Evolutionary conservation across 2,329 filamentous ascomycete genomes (phyloP), one percentile per base, ranked within the genome.

Genomic region (Stagonosporopsis chrysanthemi): DNA sequence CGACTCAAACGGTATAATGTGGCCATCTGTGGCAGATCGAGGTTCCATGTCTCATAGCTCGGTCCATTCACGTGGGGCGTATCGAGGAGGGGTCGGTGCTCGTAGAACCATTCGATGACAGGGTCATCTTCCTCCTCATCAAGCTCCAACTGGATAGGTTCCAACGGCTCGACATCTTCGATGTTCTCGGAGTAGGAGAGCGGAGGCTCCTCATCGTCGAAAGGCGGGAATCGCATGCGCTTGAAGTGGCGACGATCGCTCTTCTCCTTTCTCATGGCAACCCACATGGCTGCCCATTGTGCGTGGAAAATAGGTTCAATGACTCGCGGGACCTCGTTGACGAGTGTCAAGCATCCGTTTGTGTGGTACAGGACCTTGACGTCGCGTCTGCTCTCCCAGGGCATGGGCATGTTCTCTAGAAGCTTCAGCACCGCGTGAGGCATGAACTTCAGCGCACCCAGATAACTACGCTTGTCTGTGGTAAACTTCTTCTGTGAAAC

Each of bases 281-380:
- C 89, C 95, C 95, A 99, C 95, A 99, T 99, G 52, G 94, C 96
- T 12, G 95, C 95, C 95, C 95, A 99, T 77, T 99, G 95, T 55
- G 95, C 95, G 75, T 97, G 93, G 78, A 96, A 99, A 4, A 99
- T 91, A 0, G 95, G 95, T 75, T 98, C 95, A 70, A 99, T 98
- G 52, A 99, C 96, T 69, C 96, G 87, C 14, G 96, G 95, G 6
- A 89, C 92, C 81, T 99, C 95, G 76, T 99, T 99, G 70, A 99
- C 96, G 53, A 99, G 81, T 1, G 95, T 99, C 78, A 99, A 79
- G 73, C 96, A 99, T 28, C 95, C 95, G 72, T 99, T 99, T 70
- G 98, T 93, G 74, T 99, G 95, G 77, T 99, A 99, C 12, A 99
- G 83, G 26, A 99, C 95, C 80, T 98, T 98, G 61, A 99, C 96